phyloP scores from a whole-genome alignment of 1,284 basidiomycete genomes.

The Phaffia rhodozyma region DNA sequence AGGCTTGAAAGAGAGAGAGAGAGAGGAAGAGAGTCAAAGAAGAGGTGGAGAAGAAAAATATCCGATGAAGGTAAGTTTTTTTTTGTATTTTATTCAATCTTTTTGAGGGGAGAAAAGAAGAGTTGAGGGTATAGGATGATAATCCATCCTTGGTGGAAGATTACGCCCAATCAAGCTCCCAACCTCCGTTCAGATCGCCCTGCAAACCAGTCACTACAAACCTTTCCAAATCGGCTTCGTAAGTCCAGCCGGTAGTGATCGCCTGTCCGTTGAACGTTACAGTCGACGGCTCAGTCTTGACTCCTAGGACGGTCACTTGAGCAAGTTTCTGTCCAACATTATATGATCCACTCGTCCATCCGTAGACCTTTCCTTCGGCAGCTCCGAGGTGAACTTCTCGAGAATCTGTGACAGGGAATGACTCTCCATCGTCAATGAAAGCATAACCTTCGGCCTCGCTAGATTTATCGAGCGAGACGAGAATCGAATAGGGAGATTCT shows the following conservation, averaged over 20 bases:
- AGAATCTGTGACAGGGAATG: conserved; percentile 12
- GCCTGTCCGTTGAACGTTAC: conserved; percentile 18
- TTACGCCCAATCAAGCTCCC: conserved; percentile 20
- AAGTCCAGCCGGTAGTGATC: conserved; percentile 14
- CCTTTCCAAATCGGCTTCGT: conserved; percentile 15
- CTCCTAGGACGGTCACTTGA: conserved; percentile 43
- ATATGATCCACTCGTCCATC: conserved; percentile 36
- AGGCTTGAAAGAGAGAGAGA: too few species aligned
- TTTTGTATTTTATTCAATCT: too few species aligned
- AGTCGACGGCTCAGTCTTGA: conserved; percentile 19
- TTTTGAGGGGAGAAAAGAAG: too few species aligned
- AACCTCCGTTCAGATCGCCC: conserved; percentile 20
- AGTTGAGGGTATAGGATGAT: too few species aligned
- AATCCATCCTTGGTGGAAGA: too few species aligned
- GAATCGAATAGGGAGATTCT: conserved; percentile 44
- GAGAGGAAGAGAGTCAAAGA: too few species aligned
- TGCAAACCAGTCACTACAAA: conserved; percentile 22
- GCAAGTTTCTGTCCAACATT: conserved; percentile 38
- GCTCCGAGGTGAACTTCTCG: conserved; percentile 1
- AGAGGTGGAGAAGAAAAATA: too few species aligned
- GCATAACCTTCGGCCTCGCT: conserved; percentile 45
- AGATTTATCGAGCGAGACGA: conserved; percentile 43
- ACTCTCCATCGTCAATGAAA: conserved; percentile 51
- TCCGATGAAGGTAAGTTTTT: too few species aligned
- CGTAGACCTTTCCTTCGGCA: conserved; percentile 5